Evolutionary conservation across 352 stramenopile genomes (phyloP), one percentile per base, ranked within the genome.

Genomic region (Thraustochytrium striatum): DNA sequence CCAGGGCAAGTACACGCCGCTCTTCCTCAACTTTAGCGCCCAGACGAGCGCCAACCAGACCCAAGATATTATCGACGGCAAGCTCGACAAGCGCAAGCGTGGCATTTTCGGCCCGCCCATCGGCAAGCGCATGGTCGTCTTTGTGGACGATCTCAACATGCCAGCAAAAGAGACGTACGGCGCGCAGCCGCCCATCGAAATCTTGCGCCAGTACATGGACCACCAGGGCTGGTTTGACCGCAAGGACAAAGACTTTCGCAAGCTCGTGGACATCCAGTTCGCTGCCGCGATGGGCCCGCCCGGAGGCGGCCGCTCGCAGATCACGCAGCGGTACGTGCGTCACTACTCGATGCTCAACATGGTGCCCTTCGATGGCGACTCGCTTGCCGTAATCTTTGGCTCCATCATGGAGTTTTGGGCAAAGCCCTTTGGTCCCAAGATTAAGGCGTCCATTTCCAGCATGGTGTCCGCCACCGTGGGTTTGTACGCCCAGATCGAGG

Each of bases 81-180:
- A 98, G 85, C 91, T 97, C 85, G 94, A 98, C 69, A 98, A 98
- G 85, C 88, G 93, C 1, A 85, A 91, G 1, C 96, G 96, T 72
- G 92, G 94, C 5, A 91, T 97, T 1, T 98, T 93, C 65, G 93
- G 93, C 5, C 93, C 93, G 0, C 89, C 92, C 0, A 91, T 91
- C 2, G 93, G 94, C 5, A 98, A 97, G 83, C 88, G 89, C 50
- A 95, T 94, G 44, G 90, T 97, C 69, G 87, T 97, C 43, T 95
- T 97, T 78, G 89, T 98, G 21, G 93, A 98, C 83, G 93, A 97
- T 75, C 83, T 98, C 9, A 98, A 98, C 83, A 98, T 98, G 93
- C 93, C 93, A 0, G 95, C 96, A 72, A 91, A 93, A 52, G 93
- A 97, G 79, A 90, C 93, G 73, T 97, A 95, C 73, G 95, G 95